phyloP scores from a whole-genome alignment of 495 filamentous ascomycete species.

The Daldinia loculata region DNA sequence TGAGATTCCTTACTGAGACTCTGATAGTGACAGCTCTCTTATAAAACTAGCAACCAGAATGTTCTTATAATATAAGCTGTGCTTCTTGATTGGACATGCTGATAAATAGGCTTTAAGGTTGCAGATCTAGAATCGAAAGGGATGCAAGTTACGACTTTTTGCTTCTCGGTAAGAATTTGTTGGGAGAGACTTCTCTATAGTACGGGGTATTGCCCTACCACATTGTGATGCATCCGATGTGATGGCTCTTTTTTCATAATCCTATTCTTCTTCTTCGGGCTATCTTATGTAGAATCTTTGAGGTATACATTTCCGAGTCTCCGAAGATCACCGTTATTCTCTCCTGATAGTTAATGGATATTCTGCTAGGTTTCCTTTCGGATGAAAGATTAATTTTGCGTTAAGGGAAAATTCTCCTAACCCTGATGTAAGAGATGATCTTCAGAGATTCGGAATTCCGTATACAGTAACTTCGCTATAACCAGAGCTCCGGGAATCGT shows the following conservation, averaged over 20 bases:
- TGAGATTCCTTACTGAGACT: too few species aligned
- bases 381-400: conserved; percentile 16
- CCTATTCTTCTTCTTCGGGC: conserved; percentile 1
- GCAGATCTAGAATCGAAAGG: conserved; percentile 36
- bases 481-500: conserved; percentile 33
- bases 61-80: conserved; percentile 30
- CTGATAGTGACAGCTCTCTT: conserved; percentile 7
- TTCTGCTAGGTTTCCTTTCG: conserved; percentile 3
- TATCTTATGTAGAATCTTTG: not conserved
- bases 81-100: conserved; percentile 25
- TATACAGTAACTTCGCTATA: conserved; percentile 28
- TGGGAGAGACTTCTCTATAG: conserved; percentile 13
- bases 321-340: conserved; percentile 22
- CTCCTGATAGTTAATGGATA: not conserved
- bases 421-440: conserved; percentile 22
- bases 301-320: conserved; percentile 14
- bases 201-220: conserved; percentile 17
- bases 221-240: conserved; percentile 6
- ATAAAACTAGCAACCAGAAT: conserved; percentile 28
- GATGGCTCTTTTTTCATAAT: conserved; percentile 10
- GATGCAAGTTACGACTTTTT: conserved; percentile 9
- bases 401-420: conserved; percentile 10
- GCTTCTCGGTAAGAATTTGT: conserved; percentile 30
- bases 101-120: conserved; percentile 34
- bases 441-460: conserved; percentile 31